phyloP scores from a whole-genome alignment of 176 grass and related monocot species.

The Zea luxurians region DNA sequence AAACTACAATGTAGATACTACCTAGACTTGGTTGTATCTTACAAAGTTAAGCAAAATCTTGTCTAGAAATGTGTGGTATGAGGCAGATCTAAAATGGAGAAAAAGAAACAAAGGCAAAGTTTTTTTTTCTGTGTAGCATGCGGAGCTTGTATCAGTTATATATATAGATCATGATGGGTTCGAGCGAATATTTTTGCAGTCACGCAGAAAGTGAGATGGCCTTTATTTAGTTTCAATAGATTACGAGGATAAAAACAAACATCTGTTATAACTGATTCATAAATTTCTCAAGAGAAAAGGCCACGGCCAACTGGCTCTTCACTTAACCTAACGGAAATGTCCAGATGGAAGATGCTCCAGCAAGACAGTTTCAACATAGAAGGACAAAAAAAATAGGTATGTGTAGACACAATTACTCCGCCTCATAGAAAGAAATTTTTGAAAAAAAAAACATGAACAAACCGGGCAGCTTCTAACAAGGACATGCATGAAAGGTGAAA shows the following conservation, averaged over 20 bases:
- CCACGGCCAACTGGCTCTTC: neutral
- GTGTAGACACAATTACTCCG: no score
- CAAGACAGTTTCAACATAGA: neutral
- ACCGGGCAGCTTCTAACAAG: neutral
- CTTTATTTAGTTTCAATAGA: neutral
- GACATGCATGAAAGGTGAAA: neutral
- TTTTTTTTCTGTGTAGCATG: neutral
- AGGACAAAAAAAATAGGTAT: no score
- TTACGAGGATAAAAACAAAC: neutral
- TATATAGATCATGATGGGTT: neutral
- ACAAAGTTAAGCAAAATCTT: neutral
- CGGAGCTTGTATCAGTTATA: neutral
- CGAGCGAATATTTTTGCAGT: neutral
- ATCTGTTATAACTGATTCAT: neutral
- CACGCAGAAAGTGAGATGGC: neutral
- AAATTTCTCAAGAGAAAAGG: neutral
- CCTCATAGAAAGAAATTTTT: no score
- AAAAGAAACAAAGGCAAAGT: constrained; percentile 1
- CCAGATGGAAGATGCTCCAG: no score
- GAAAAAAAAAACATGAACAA: neutral
- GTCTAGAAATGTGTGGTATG: neutral
- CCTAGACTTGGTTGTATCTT: neutral
- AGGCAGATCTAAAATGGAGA: neutral
- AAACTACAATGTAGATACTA: neutral
- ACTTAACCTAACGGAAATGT: neutral